Percentiles rank a stretch among this genome's conserved stretches.
phyloP scores from a whole-genome alignment of 108 stramenopile genomes.

The Cyclotella baltica region DNA sequence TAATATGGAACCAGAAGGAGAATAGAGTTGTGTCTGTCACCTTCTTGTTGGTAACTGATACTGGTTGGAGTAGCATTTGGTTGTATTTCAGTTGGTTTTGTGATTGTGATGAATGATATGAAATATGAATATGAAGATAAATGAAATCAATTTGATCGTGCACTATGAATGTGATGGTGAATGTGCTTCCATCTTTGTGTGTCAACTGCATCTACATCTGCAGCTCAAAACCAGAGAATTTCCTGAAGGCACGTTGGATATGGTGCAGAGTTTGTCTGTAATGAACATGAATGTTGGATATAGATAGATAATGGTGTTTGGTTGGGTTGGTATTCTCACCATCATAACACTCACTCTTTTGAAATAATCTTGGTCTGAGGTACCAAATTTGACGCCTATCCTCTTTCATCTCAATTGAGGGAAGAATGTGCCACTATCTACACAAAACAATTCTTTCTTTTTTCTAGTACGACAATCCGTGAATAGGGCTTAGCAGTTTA shows the following conservation, averaged over 20 bases:
- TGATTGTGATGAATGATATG: no score
- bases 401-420: neutral
- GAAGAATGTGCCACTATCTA: no score
- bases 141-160: neutral
- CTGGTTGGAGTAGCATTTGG: no score
- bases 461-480: neutral
- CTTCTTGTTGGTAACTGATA: neutral
- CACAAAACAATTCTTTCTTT: neutral
- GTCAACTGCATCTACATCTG: neutral
- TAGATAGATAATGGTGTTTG: neutral
- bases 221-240: neutral
- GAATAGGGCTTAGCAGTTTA: conserved; percentile 19
- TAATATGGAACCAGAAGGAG: neutral
- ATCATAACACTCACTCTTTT: neutral
- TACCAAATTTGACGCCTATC: conserved; percentile 6
- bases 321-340: neutral
- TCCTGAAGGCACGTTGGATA: neutral
- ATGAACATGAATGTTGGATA: neutral
- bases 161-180: neutral
- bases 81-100: neutral
- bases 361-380: neutral
- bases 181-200: neutral
- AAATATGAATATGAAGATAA: neutral
- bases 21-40: neutral
- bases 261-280: neutral